These are phyloP conservation scores for Reutealis trisperma DNA, from an alignment of 345 rosid genomes.

Conservation along the genomic window DNA sequence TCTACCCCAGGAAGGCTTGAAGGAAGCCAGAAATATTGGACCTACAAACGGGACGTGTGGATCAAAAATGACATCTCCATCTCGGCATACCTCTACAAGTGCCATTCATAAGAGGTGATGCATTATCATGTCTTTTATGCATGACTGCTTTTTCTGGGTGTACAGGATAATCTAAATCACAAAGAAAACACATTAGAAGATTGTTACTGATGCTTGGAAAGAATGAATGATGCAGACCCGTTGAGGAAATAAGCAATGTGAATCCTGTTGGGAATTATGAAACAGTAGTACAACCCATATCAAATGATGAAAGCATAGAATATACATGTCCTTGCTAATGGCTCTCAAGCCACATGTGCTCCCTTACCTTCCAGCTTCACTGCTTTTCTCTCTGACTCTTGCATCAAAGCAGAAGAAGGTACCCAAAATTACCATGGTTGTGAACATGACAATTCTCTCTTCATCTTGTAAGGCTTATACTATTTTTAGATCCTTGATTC, in stretches of 20 bases:
- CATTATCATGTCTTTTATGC: background rate
- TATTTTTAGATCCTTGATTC: background rate
- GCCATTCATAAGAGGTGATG: slow-evolving; percentile 6
- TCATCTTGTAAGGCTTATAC: background rate
- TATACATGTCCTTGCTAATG: background rate
- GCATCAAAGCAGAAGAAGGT: slow-evolving; percentile 15
- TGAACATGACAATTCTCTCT: background rate
- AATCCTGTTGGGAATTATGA: slow-evolving; percentile 1
- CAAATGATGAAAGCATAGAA: background rate
- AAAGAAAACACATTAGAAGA: background rate
- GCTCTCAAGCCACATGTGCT: background rate
- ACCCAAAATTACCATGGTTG: background rate
- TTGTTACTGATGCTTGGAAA: slow-evolving; percentile 8
- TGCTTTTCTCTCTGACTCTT: slow-evolving; percentile 5
- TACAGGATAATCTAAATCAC: background rate
- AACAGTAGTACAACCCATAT: background rate
- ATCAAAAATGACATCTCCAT: slow-evolving; percentile 8
- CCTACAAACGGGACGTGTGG: background rate
- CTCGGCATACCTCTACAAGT: background rate
- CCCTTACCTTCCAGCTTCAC: slow-evolving; percentile 17
- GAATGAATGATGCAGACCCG: background rate
- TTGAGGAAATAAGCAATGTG: slow-evolving; percentile 5
- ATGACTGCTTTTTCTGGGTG: background rate
- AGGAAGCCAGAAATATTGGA: slow-evolving; percentile 5
- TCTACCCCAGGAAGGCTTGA: slow-evolving; percentile 11